These are phyloP conservation scores for Galerina marginata DNA, from an alignment of 768 basidiomycete species.

Conservation along the genomic window DNA sequence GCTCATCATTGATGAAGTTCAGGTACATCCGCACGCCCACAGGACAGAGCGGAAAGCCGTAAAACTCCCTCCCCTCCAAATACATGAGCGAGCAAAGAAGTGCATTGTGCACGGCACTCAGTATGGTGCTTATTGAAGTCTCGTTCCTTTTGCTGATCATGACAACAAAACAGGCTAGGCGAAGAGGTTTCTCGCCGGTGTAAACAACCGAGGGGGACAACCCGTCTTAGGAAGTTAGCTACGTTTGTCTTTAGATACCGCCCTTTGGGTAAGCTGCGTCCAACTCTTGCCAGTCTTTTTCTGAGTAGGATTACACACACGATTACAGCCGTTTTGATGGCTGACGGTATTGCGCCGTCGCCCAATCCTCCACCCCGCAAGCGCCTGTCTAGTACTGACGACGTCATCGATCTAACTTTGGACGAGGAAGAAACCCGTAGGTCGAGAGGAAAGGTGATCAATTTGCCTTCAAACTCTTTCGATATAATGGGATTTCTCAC, in stretches of 20 bases:
- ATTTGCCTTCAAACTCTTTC: too few species aligned
- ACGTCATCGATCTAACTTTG: too few species aligned
- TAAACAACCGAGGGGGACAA: neutral
- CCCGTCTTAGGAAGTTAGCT: conserved; percentile 2
- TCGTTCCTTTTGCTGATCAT: neutral
- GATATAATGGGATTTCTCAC: too few species aligned
- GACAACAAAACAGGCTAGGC: conserved; percentile 11
- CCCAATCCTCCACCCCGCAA: too few species aligned
- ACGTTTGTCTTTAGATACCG: conserved; percentile 25
- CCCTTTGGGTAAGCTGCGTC: conserved; percentile 13
- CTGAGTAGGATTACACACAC: neutral
- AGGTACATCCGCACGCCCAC: neutral
- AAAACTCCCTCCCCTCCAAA: conserved; percentile 9
- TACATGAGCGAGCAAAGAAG: conserved; percentile 34
- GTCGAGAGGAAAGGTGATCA: too few species aligned
- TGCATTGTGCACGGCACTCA: conserved; percentile 28
- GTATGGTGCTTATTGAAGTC: conserved; percentile 17
- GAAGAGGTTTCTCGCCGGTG: neutral
- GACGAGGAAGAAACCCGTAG: too few species aligned
- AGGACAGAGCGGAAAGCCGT: neutral
- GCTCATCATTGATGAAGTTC: conserved; percentile 3
- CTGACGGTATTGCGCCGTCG: too few species aligned
- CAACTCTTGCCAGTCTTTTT: neutral
- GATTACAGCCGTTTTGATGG: neutral
- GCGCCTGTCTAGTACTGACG: neutral